A percentile compares a stretch with the other conserved stretches of the same genome.
These are phyloP conservation scores for Isochrysis galbana DNA, from an alignment of 78 protist species.

Conservation along the genomic window DNA sequence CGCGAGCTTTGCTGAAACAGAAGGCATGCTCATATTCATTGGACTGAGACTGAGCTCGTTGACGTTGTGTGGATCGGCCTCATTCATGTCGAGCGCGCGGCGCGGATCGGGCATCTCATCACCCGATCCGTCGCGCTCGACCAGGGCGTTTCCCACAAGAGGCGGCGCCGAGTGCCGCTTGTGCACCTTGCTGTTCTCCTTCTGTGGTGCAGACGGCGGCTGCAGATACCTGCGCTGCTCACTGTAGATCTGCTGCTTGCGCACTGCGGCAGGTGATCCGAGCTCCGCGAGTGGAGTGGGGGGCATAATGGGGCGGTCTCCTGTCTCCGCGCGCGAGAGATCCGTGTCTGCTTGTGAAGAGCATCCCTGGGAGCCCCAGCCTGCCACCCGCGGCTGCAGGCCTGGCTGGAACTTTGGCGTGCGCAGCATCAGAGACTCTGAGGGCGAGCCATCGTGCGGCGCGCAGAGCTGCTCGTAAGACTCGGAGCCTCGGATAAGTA, in stretches of 20 bases:
- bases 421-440: no score
- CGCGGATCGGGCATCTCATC: neutral
- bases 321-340: no score
- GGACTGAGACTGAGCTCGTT: neutral
- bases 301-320: no score
- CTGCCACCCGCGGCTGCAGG: no score
- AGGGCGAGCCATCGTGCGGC: no score
- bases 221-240: neutral
- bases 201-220: neutral
- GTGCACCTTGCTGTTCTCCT: neutral
- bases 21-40: neutral
- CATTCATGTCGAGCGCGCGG: neutral
- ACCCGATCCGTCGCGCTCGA: neutral
- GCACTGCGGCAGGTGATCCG: neutral
- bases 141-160: neutral
- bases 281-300: neutral
- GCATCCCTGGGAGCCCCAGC: no score
- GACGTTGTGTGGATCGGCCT: neutral
- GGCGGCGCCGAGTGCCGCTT: neutral
- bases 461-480: no score
- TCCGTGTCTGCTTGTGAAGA: no score
- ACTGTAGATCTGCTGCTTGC: neutral
- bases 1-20: neutral
- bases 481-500: no score
- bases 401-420: no score